phyloP scores from a whole-genome alignment of 1,284 basidiomycete genomes.

The Ustilago curta region DNA sequence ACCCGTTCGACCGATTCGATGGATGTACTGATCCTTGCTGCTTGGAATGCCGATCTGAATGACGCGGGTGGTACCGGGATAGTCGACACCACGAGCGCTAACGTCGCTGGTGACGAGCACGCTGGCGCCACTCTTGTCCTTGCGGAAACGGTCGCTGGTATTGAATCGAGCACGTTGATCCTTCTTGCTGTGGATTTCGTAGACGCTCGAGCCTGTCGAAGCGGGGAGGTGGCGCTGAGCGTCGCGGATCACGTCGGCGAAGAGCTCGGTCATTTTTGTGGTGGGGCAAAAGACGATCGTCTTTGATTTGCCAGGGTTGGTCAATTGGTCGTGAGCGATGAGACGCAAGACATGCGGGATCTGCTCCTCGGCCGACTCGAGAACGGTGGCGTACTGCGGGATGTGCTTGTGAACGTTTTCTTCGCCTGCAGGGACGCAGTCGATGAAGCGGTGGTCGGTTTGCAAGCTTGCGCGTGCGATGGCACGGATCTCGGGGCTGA shows the following conservation, averaged over 20 bases:
- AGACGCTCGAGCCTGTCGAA: constrained; percentile 61
- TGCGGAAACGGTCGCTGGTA: constrained; percentile 79
- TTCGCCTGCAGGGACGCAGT: constrained; percentile 74
- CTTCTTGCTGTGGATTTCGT: constrained; percentile 89
- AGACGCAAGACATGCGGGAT: constrained; percentile 83
- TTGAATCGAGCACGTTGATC: constrained; percentile 77
- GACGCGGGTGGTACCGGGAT: constrained; percentile 85
- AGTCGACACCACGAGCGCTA: constrained; percentile 71
- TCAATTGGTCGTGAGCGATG: constrained; percentile 89
- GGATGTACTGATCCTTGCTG: constrained; percentile 83
- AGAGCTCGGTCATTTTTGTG: constrained; percentile 84
- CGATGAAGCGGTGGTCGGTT: constrained; percentile 75
- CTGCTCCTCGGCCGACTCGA: constrained; percentile 78
- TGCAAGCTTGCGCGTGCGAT: constrained; percentile 75
- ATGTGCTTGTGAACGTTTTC: constrained; percentile 81
- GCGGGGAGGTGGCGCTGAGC: constrained; percentile 38
- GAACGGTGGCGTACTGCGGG: constrained; percentile 83
- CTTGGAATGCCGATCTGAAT: constrained; percentile 89
- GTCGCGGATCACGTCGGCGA: constrained; percentile 72
- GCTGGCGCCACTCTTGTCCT: constrained; percentile 72
- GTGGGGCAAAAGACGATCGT: constrained; percentile 90
- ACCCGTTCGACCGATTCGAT: constrained; percentile 91
- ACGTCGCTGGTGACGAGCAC: constrained; percentile 71
- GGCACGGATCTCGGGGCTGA: constrained; percentile 72
- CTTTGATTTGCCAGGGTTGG: constrained; percentile 80